Conservation (phyloP, 1,284 basidiomycete species). For the Hymenochaete sp. region DNA sequence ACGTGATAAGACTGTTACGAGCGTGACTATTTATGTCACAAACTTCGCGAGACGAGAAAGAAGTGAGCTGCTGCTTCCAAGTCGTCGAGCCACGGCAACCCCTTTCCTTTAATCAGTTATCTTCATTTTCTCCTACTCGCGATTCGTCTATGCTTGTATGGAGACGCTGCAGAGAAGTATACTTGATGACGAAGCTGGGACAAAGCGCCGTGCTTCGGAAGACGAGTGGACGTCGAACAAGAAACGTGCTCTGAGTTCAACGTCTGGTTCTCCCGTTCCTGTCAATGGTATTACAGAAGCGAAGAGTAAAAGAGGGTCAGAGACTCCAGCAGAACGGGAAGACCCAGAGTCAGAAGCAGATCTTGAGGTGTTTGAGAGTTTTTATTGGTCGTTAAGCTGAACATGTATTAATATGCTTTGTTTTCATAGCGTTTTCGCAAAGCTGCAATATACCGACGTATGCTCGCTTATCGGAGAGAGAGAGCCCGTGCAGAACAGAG, state of each 20-base stretch:
- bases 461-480: slow-evolving; percentile 85
- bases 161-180: slow-evolving; percentile 8
- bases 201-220: slow-evolving; percentile 11
- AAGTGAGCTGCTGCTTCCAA: too few relatives aligned
- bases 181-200: slow-evolving; percentile 8
- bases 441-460: slow-evolving; percentile 86
- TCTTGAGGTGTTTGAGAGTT: slow-evolving; percentile 50
- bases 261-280: slow-evolving; percentile 46
- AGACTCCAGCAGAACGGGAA: slow-evolving; percentile 29
- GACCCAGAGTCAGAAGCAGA: slow-evolving; percentile 55
- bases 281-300: slow-evolving; percentile 41
- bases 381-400: slow-evolving; percentile 1
- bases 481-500: slow-evolving; percentile 60
- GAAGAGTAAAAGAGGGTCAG: slow-evolving; percentile 11
- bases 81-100: too few relatives aligned
- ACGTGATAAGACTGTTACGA: background rate
- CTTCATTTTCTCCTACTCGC: background rate
- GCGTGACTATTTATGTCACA: background rate
- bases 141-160: slow-evolving; percentile 9
- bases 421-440: slow-evolving; percentile 63
- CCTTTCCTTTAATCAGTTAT: background rate
- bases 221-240: slow-evolving; percentile 33
- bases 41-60: too few relatives aligned
- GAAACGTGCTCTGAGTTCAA: slow-evolving; percentile 54
- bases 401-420: background rate